phyloP scores from a whole-genome alignment of 768 basidiomycete species.

The Pleurotus platypus region DNA sequence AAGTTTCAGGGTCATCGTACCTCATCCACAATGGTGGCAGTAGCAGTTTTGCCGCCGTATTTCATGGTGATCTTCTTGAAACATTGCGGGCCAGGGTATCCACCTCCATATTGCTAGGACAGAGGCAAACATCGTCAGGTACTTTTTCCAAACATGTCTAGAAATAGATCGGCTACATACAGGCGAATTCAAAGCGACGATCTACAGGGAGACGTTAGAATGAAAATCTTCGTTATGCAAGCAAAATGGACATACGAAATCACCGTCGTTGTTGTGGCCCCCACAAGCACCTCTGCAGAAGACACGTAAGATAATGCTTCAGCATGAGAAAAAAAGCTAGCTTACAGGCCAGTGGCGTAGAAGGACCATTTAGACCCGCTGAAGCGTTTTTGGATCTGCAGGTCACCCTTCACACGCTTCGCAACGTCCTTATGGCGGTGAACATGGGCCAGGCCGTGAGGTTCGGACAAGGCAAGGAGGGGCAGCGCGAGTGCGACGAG shows the following conservation, averaged over 20 bases:
- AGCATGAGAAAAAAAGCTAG: conserved; percentile 7
- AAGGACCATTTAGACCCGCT: conserved; percentile 44
- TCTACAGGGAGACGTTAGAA: conserved; percentile 24
- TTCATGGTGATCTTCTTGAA: conserved; percentile 57
- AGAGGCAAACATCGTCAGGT: conserved; percentile 4
- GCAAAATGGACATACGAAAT: conserved; percentile 36
- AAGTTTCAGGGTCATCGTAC: conserved; percentile 26
- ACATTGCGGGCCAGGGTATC: conserved; percentile 67
- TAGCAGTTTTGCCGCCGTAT: conserved; percentile 54
- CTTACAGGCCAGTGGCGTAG: conserved; percentile 53
- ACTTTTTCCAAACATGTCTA: not conserved
- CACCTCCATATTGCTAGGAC: conserved; percentile 46
- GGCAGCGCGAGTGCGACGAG: conserved; percentile 29
- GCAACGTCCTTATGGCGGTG: conserved; percentile 49
- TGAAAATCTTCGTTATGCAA: not conserved
- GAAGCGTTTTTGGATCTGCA: conserved; percentile 37
- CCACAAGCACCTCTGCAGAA: conserved; percentile 55
- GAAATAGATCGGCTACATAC: conserved; percentile 20
- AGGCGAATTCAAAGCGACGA: conserved; percentile 47
- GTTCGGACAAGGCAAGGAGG: conserved; percentile 32
- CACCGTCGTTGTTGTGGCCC: conserved; percentile 26
- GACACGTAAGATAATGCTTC: not conserved
- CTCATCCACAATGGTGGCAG: conserved; percentile 61
- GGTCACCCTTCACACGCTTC: conserved; percentile 38
- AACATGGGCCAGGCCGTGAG: conserved; percentile 20